Percentiles rank a stretch among this genome's conserved stretches.
phyloP scores from a whole-genome alignment of 768 basidiomycete genomes.

The Suillus subaureus region DNA sequence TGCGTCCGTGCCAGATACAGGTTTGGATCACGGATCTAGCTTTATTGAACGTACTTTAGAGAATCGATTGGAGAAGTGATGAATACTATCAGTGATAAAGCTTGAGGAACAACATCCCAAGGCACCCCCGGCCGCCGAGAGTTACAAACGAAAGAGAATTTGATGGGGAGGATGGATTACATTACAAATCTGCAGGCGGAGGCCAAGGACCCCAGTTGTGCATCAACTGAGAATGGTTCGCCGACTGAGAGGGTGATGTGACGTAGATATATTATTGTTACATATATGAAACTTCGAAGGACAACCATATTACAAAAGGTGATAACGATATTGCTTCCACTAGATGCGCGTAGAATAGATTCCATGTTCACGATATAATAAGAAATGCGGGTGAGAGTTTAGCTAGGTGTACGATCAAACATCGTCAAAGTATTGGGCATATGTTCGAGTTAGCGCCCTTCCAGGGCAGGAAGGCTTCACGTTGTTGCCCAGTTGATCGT shows the following conservation, averaged over 20 bases:
- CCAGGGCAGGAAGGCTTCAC: conserved; percentile 5
- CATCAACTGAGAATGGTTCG: conserved; percentile 26
- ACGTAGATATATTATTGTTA: neutral
- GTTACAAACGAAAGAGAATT: too few relatives aligned
- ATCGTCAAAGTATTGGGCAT: conserved; percentile 34
- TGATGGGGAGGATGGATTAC: conserved; percentile 39
- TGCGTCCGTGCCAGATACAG: too few relatives aligned
- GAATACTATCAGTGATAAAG: conserved; percentile 44
- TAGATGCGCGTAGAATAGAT: neutral
- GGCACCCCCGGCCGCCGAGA: too few relatives aligned
- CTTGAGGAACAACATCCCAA: too few relatives aligned
- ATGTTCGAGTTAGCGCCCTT: conserved; percentile 18
- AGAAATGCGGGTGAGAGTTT: neutral
- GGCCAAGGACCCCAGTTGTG: neutral
- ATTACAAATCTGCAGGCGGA: conserved; percentile 29
- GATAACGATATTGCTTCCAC: neutral
- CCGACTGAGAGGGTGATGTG: conserved; percentile 17
- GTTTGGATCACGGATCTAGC: too few relatives aligned
- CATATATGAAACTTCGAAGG: neutral
- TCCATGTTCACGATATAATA: neutral
- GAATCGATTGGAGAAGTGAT: conserved; percentile 36
- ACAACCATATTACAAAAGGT: neutral
- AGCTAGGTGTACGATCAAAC: neutral
- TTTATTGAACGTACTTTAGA: too few relatives aligned
- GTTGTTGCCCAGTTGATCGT: conserved; percentile 8